phyloP scores from a whole-genome alignment of 1,284 basidiomycete species.

The Jaminaea rosea region DNA sequence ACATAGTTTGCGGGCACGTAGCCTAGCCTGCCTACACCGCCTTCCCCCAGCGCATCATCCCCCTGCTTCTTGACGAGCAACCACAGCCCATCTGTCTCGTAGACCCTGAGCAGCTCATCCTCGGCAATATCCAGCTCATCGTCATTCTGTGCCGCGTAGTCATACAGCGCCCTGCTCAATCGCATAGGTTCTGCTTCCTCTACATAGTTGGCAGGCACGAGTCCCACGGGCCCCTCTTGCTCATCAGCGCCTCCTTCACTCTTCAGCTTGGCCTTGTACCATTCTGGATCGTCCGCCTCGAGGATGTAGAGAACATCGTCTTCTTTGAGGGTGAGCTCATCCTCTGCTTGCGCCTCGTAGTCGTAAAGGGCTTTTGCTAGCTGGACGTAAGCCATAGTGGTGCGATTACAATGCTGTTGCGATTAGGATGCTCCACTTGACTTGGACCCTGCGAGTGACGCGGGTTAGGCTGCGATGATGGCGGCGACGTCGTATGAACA shows the following conservation, averaged over 20 bases:
- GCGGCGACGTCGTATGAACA: too few species aligned
- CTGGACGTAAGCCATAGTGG: slow-evolving; percentile 41
- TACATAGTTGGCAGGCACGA: slow-evolving; percentile 46
- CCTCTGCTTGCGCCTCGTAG: slow-evolving; percentile 42
- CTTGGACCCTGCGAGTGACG: too few species aligned
- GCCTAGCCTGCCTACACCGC: slow-evolving; percentile 29
- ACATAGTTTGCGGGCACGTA: slow-evolving; percentile 45
- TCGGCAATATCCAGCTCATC: slow-evolving; percentile 41
- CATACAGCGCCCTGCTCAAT: slow-evolving; percentile 38
- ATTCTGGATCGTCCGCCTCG: slow-evolving; percentile 41
- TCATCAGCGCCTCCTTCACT: slow-evolving; percentile 17
- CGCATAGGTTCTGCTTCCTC: slow-evolving; percentile 39
- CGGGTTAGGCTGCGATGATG: too few species aligned
- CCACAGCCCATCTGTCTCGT: slow-evolving; percentile 41
- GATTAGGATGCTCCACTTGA: too few species aligned
- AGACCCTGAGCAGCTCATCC: slow-evolving; percentile 38
- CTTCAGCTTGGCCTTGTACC: slow-evolving; percentile 43
- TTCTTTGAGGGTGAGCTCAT: slow-evolving; percentile 41
- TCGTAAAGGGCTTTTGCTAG: slow-evolving; percentile 44
- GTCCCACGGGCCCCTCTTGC: slow-evolving; percentile 21
- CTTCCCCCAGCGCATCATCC: slow-evolving; percentile 12
- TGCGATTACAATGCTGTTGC: too few species aligned
- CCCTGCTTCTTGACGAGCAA: slow-evolving; percentile 39
- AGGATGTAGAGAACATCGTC: slow-evolving; percentile 44
- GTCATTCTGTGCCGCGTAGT: slow-evolving; percentile 39